Percentiles rank a stretch among this genome's conserved stretches.
phyloP scores from a whole-genome alignment of 139 green algal species.

The Dunaliella sp. region DNA sequence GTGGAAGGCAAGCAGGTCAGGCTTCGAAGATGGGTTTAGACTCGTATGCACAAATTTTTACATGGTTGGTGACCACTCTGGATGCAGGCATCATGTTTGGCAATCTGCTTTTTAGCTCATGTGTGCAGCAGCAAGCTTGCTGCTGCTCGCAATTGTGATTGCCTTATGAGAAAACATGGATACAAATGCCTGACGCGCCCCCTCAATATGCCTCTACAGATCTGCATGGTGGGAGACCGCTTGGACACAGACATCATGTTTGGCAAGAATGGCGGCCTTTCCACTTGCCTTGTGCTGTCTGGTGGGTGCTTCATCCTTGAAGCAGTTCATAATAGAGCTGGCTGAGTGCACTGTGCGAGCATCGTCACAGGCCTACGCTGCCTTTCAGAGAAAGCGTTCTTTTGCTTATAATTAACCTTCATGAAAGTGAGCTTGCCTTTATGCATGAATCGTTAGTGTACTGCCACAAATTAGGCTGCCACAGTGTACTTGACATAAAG shows the following conservation, averaged over 20 bases:
- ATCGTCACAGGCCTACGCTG: background rate
- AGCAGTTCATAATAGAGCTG: background rate
- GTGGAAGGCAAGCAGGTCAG: too few relatives aligned
- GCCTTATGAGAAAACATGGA: too few relatives aligned
- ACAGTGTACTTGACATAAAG: background rate
- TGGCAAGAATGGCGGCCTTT: conserved; percentile 91
- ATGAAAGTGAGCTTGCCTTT: background rate
- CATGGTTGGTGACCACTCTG: too few relatives aligned
- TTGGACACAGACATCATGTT: conserved; percentile 99
- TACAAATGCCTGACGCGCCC: too few relatives aligned
- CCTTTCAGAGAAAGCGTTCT: background rate
- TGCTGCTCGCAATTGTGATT: too few relatives aligned
- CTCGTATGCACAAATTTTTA: too few relatives aligned
- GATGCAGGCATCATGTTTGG: too few relatives aligned
- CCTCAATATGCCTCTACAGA: too few relatives aligned
- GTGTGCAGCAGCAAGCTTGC: too few relatives aligned
- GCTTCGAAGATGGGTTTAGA: too few relatives aligned
- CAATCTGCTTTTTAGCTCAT: too few relatives aligned
- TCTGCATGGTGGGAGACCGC: conserved; percentile 98
- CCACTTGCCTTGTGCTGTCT: conserved; percentile 81
- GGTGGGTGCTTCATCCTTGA: conserved; percentile 30
- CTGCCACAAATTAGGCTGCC: background rate
- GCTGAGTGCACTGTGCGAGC: background rate
- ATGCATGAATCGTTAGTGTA: background rate
- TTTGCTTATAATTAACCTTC: background rate